phyloP scores from a whole-genome alignment of 2,329 filamentous ascomycete genomes.

The Plectosphaerella plurivora region DNA sequence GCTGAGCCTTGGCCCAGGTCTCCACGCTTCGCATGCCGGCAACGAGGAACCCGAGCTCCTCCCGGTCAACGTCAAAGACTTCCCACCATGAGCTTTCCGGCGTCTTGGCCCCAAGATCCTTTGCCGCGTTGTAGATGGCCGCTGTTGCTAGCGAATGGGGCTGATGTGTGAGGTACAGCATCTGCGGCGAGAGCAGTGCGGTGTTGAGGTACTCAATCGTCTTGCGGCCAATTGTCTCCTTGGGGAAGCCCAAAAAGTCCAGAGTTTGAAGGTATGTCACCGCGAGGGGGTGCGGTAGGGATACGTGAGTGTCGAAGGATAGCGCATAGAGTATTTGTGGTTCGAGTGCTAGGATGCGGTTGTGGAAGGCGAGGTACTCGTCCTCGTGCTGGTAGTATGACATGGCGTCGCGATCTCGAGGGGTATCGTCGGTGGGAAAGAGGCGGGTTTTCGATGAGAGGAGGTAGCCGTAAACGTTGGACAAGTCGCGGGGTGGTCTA shows the following conservation, averaged over 20 bases:
- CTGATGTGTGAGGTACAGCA: slow-evolving; percentile 89
- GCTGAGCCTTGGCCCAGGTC: slow-evolving; percentile 60
- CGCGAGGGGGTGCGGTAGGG: slow-evolving; percentile 79
- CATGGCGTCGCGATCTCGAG: slow-evolving; percentile 36
- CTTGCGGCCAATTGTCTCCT: slow-evolving; percentile 54
- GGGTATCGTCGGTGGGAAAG: slow-evolving; percentile 32
- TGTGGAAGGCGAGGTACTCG: slow-evolving; percentile 61
- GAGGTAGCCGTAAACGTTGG: slow-evolving; percentile 83
- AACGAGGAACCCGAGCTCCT: slow-evolving; percentile 90
- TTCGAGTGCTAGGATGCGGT: slow-evolving; percentile 68
- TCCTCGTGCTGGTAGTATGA: slow-evolving; percentile 70
- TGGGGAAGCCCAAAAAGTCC: slow-evolving; percentile 52
- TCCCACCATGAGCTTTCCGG: slow-evolving; percentile 94
- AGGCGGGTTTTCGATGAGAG: slow-evolving; percentile 56
- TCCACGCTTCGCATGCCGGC: slow-evolving; percentile 79
- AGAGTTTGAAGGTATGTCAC: slow-evolving; percentile 92
- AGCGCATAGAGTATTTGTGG: slow-evolving; percentile 70
- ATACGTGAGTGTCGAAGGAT: slow-evolving; percentile 74
- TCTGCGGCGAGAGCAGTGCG: slow-evolving; percentile 78
- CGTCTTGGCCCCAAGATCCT: slow-evolving; percentile 71
- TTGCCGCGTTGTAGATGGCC: slow-evolving; percentile 83
- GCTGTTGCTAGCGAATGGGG: slow-evolving; percentile 80
- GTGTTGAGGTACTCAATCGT: slow-evolving; percentile 80
- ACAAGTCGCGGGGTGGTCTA: slow-evolving; percentile 71
- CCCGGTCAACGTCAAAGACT: slow-evolving; percentile 91